Conservation (phyloP, 225 moss, liverwort and hornwort genomes). For the Antitrichia curtipendula region DNA sequence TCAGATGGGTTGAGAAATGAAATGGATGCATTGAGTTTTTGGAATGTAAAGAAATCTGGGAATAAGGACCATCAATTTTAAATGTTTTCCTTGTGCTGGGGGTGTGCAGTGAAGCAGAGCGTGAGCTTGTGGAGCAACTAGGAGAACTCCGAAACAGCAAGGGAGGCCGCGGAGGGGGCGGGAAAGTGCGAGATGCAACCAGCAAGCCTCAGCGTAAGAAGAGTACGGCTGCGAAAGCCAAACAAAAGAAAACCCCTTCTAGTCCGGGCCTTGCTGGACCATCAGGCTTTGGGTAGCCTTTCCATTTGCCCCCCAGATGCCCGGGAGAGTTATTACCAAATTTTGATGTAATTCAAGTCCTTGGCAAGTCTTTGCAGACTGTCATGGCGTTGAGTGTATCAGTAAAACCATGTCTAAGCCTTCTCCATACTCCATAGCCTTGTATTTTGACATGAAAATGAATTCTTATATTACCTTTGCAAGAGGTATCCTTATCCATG, state of each 20-base stretch:
- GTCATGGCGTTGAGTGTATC: conserved; percentile 20
- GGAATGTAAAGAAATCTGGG: background rate
- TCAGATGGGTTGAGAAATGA: background rate
- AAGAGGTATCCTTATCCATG: background rate
- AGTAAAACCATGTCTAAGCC: conserved; percentile 9
- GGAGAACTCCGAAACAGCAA: conserved; percentile 53
- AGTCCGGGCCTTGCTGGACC: conserved; percentile 58
- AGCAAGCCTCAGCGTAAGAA: conserved; percentile 99
- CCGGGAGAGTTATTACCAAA: conserved; percentile 26
- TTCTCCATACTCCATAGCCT: conserved; percentile 8
- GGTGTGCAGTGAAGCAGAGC: conserved; percentile 71
- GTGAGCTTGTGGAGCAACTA: conserved; percentile 71
- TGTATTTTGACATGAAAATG: conserved; percentile 31
- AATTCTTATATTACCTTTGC: conserved; percentile 2
- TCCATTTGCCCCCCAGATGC: conserved; percentile 32
- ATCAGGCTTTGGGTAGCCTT: conserved; percentile 61
- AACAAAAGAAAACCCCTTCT: conserved; percentile 43
- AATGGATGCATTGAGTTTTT: background rate
- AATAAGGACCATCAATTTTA: background rate
- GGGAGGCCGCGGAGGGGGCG: conserved; percentile 53
- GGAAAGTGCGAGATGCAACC: conserved; percentile 45
- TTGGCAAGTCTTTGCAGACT: conserved; percentile 28
- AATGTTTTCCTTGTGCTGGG: background rate
- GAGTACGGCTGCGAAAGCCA: conserved; percentile 80
- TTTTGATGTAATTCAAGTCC: conserved; percentile 24